Evolutionary conservation across 2,329 filamentous ascomycete genomes (phyloP), one percentile per base, ranked within the genome.

Genomic region (Ceratocystiopsis brevicomis): DNA sequence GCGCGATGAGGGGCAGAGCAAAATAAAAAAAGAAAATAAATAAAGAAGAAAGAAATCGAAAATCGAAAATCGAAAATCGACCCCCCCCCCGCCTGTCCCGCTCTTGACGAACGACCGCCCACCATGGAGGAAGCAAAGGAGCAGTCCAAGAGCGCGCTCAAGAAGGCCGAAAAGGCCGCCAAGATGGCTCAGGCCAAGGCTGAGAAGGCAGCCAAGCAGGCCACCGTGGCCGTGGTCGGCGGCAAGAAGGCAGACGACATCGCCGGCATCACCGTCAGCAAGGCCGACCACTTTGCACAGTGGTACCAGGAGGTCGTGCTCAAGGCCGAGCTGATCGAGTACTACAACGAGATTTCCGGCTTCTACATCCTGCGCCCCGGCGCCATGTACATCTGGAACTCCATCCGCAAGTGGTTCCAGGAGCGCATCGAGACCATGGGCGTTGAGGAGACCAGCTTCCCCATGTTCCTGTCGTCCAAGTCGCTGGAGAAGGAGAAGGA

Each of bases 281-380:
- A 95, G 64, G 68, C 79, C 40, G 79, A 82, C 40, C 85, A 96
- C 64, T 90, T 98, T 59, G 71, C 84, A 41, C 77, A 78, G 62
- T 98, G 90, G 90, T 98, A 98, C 64, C 85, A 94, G 64, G 88
- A 98, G 64, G 83, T 96, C 48, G 81, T 98, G 45, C 78, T 87
- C 57, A 98, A 98, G 73, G 84, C 85, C 53, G 85, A 95, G 59
- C 83, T 98, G 81, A 79, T 96, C 54, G 87, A 94, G 57, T 98
- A 95, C 73, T 96, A 95, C 59, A 52, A 62, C 57, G 82, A 94
- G 64, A 88, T 96, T 48, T 84, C 87, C n/a, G 84, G 87, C 40
- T 95, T 92, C 67, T 96, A 94, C 62, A 90, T 96, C 59, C 73
- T 93, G 60, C 87, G 84, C 48, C 43, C 50, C 10, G 61, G 71